These are phyloP conservation scores for Colletotrichum acutatum DNA, from an alignment of 2,329 filamentous ascomycete species.

Conservation along the genomic window DNA sequence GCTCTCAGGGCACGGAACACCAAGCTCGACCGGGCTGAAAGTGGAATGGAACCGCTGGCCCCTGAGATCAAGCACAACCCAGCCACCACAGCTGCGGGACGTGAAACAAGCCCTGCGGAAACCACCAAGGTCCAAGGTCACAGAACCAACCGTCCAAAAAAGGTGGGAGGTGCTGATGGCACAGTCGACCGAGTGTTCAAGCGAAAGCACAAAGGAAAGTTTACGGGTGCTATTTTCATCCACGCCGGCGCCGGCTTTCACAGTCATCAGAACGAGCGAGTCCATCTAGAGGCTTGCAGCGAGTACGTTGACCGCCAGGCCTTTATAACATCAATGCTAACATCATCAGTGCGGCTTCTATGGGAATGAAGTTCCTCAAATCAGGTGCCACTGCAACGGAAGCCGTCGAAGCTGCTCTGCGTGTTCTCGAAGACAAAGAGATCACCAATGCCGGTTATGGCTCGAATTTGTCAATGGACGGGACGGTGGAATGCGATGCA, in stretches of 20 bases:
- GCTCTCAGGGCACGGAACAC: neutral
- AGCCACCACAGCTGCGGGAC: neutral
- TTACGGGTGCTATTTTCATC: constrained; percentile 83
- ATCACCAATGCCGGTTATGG: constrained; percentile 98
- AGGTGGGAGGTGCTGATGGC: constrained; percentile 50
- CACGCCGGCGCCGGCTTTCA: constrained; percentile 97
- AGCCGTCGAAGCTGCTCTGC: constrained; percentile 90
- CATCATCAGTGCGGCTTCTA: constrained; percentile 76
- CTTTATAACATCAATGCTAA: neutral
- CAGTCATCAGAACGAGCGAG: constrained; percentile 83
- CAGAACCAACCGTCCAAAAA: neutral
- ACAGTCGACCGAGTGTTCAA: constrained; percentile 53
- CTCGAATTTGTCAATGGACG: constrained; percentile 92
- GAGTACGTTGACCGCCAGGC: constrained; percentile 69
- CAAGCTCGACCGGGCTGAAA: neutral
- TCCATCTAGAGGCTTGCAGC: constrained; percentile 87
- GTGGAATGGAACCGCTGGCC: constrained; percentile 23
- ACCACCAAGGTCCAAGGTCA: neutral
- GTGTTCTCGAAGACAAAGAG: constrained; percentile 88
- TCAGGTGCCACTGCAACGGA: constrained; percentile 84
- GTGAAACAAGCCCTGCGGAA: neutral
- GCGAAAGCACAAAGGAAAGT: constrained; percentile 47
- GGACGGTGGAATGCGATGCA: constrained; percentile 93
- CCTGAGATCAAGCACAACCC: constrained; percentile 1
- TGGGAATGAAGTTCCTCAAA: constrained; percentile 84